Base-by-base conservation (phyloP, 176 grass and related monocot genomes). In the Olyra latifolia region DNA sequence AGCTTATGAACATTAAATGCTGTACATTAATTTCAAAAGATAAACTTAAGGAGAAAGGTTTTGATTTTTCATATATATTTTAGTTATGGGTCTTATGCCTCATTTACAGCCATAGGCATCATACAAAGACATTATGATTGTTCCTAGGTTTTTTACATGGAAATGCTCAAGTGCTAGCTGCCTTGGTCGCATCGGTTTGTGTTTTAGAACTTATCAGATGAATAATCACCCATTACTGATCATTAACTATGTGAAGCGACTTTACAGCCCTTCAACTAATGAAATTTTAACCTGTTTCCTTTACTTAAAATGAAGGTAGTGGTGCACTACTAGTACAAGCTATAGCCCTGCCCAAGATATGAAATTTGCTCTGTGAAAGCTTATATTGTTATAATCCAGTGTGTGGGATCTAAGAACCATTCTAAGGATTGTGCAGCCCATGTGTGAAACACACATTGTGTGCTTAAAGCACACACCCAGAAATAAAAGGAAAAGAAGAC, bases 401-500 rank as follows among this genome's bases (percentile, higher is more conserved):
- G 68, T 63, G 11, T 28, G 40, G 17, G 38, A 76, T 82, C 22
- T 82, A 77, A 56, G 39, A 78, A 48, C 41, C 41, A 57, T 58
- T 45, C 10, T 23, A 78, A 65, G 4, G 28, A 27, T 81, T 75
- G 40, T 60, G 60, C 32, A 43, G 62, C 40, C 24, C 59, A 41
- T 75, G 24, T 39, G 35, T 60, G 22, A 32, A 82, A 74, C 10
- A 0, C 54, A 63, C 8, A 42, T 49, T 76, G 11, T 70, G 8
- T 2, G 19, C 78, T 79, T 72, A 53, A 22, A 53, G 64, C 23
- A 82, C 4, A 42, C 43, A 55, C 1, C 19, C 25, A 74, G 3
- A 43, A 80, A 39, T 56, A 58, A 42, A 56, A 28, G 32, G 24
- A 32, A 72, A 43, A 53, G 60, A 38, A 38, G 72, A 5, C 49